These are phyloP conservation scores for Cladorrhinum sp. DNA, from an alignment of 2,329 filamentous ascomycete genomes.

Conservation along the genomic window DNA sequence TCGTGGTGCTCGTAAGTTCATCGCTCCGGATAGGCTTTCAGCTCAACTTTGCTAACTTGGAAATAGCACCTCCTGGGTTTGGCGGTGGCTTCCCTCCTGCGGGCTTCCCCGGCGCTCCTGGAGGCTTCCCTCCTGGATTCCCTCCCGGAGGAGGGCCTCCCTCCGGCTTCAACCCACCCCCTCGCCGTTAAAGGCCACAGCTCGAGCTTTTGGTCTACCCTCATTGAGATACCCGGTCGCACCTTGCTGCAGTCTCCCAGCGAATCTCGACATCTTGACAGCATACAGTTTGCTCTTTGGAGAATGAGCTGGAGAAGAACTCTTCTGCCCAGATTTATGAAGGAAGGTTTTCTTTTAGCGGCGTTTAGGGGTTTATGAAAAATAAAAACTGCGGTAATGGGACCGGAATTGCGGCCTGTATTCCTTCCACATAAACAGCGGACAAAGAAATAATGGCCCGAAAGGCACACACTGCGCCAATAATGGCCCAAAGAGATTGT, in stretches of 20 bases:
- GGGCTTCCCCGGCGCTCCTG: constrained; percentile 41
- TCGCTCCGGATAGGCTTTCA: constrained; percentile 13
- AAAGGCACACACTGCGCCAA: background rate
- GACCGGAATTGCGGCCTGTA: constrained; percentile 16
- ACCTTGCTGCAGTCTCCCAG: constrained; percentile 1
- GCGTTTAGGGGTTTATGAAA: constrained; percentile 27
- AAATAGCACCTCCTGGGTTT: constrained; percentile 48
- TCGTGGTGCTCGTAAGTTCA: constrained; percentile 53
- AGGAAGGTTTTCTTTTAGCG: constrained; percentile 23
- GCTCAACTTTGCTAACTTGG: constrained; percentile 32
- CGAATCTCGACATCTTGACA: background rate
- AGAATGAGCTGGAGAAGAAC: constrained; percentile 2
- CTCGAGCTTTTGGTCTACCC: constrained; percentile 14
- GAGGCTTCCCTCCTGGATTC: constrained; percentile 24
- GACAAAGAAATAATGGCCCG: background rate
- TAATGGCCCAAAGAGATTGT: background rate
- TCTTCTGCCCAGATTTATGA: constrained; percentile 19
- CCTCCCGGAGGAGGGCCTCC: constrained; percentile 54
- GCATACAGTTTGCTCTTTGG: background rate
- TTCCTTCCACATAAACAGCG: constrained; percentile 10
- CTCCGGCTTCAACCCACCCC: constrained; percentile 72
- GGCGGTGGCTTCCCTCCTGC: constrained; percentile 48
- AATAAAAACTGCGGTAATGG: constrained; percentile 16
- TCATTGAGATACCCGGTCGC: constrained; percentile 17
- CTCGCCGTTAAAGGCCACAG: constrained; percentile 47